phyloP scores from a whole-genome alignment of 1,284 basidiomycete species.

The Caloboletus firmus region DNA sequence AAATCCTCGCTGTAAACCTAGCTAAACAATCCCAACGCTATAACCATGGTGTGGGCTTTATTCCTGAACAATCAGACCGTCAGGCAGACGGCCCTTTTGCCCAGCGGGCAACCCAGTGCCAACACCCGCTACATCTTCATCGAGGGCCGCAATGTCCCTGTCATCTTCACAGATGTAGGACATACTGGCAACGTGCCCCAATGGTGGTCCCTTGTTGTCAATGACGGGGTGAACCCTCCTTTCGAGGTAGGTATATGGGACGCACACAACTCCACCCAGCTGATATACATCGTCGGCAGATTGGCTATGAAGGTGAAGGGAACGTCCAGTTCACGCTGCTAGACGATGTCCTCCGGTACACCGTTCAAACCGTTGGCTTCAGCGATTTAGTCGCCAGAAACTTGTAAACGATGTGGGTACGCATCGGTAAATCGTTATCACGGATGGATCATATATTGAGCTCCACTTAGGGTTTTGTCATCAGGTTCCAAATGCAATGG shows the following conservation, averaged over 20 bases:
- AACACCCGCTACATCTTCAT: neutral
- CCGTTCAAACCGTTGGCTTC: no score
- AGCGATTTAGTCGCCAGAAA: neutral
- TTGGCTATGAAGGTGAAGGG: neutral
- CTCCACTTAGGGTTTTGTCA: neutral
- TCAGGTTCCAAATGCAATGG: neutral
- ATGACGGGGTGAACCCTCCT: neutral
- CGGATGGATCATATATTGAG: neutral
- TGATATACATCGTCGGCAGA: neutral
- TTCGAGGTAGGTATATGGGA: neutral
- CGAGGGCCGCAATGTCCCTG: neutral
- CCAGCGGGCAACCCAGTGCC: neutral
- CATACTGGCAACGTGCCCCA: neutral
- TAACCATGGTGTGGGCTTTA: neutral
- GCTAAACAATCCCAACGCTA: neutral
- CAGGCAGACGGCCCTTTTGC: neutral
- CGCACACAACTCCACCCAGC: neutral
- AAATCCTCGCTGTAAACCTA: neutral
- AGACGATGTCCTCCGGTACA: neutral
- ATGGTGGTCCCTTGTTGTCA: neutral
- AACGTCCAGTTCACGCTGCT: neutral
- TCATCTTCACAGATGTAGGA: neutral
- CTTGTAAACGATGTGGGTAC: neutral
- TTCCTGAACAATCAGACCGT: neutral
- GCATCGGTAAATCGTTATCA: neutral